These are phyloP conservation scores for Cystofilobasidium macerans DNA, from an alignment of 768 basidiomycete genomes.

Conservation along the genomic window DNA sequence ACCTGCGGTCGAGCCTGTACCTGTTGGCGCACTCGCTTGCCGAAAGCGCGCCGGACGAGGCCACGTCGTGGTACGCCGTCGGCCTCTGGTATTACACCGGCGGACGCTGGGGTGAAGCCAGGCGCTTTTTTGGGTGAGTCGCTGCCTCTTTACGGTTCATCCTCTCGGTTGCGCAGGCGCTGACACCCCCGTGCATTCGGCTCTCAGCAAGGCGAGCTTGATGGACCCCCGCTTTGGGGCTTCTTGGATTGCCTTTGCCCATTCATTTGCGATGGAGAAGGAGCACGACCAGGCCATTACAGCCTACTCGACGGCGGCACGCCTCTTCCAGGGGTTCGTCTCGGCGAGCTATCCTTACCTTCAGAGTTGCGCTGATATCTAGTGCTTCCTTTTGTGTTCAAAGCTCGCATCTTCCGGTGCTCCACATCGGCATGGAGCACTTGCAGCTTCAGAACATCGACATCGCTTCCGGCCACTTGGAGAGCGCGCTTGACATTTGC, in stretches of 20 bases:
- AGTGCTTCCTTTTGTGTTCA: not conserved
- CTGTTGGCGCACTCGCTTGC: slow-evolving; percentile 94
- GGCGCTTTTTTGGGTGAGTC: slow-evolving; percentile 82
- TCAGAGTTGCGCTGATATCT: not conserved
- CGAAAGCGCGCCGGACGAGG: slow-evolving; percentile 81
- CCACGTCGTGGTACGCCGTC: slow-evolving; percentile 95
- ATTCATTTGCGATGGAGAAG: slow-evolving; percentile 91
- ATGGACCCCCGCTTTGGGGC: slow-evolving; percentile 95
- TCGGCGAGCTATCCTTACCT: not conserved
- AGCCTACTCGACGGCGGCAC: slow-evolving; percentile 90
- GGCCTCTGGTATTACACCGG: slow-evolving; percentile 89
- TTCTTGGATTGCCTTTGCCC: slow-evolving; percentile 95
- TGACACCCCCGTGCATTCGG: not conserved
- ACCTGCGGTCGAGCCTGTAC: slow-evolving; percentile 85
- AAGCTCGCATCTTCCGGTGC: slow-evolving; percentile 87
- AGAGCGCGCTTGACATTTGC: slow-evolving; percentile 67
- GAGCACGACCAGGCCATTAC: slow-evolving; percentile 98
- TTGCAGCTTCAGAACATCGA: slow-evolving; percentile 71
- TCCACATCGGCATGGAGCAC: slow-evolving; percentile 98
- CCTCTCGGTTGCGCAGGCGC: not conserved
- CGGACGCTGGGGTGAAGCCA: slow-evolving; percentile 76
- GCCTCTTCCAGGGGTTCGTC: slow-evolving; percentile 80
- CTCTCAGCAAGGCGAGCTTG: slow-evolving; percentile 74
- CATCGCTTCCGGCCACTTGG: slow-evolving; percentile 78
- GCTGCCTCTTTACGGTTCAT: not conserved